Evolutionary conservation across 495 filamentous ascomycete species (phyloP), one percentile per base, ranked within the genome.

Genomic region (Penicillium paradoxum): DNA sequence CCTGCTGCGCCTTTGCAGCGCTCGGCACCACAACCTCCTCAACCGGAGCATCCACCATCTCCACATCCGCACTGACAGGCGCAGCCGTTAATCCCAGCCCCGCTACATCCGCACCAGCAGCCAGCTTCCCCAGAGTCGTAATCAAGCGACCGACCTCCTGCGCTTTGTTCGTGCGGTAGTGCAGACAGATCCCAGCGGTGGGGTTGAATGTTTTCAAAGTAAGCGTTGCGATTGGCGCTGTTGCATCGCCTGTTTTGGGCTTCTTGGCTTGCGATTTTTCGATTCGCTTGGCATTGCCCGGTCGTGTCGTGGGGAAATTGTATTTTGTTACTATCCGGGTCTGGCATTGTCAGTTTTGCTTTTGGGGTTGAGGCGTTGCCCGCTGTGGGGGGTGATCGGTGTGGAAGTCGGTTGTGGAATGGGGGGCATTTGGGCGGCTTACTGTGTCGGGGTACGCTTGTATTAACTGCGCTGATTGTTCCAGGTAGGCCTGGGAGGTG

Each of bases 161-260:
- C n/a, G 84, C 85, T 62, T 95, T 95, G 67, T 87, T 83, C 15
- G 93, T 96, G 63, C 81, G 79, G 73, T 96, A 98, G 70, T 96
- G 95, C 30, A 98, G 80, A 49, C 85, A 84, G 42, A 83, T 81
- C 56, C 93, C 93, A 11, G 86, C 84, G 24, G 69, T 69, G 0
- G 93, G 89, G 69, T 96, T 90, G 76, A 82, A 98, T 14, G 91
- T 95, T 73, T 96, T 97, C 25, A 97, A 76, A 0, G 79, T 85
- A 24, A 98, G 83, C 21, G 76, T 79, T 54, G 87, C 89, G 57
- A 83, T 72, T 44, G 67, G 63, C 11, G 60, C 34, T 6, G 70
- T 32, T 33, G 59, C 30, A 54, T 50, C 54, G 56, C 53, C 45
- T 48, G 47, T 51, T 57, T 68, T 48, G 27, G 56, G 15, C 18